Base-by-base conservation (phyloP, 108 stramenopile species). In the Bacterosira constricta region DNA sequence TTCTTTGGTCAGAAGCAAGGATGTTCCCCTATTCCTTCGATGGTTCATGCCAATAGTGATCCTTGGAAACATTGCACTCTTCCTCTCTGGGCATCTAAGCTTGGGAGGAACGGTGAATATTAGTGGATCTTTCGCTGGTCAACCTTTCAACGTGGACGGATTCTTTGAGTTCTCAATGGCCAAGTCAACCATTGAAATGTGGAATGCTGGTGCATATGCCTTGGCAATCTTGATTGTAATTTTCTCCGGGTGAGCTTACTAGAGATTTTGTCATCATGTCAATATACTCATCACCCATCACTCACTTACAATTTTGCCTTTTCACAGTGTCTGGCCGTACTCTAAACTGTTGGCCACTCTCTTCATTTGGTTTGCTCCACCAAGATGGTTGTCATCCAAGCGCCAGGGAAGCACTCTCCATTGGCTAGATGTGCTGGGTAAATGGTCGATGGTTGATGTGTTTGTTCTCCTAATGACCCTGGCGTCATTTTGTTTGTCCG, bases 311-410 rank as follows among this genome's bases (percentile, higher is more conserved):
- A 82, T 89, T 1, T 27, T 86, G 7, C 57, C 86, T 93, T 11
- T 90, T 90, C 61, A 79, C 83, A 89, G 92, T 9, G 79, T 90
- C 17, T 94, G 92, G 92, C 92, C 92, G 21, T 94, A 94, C 76
- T 83, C 87, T 12, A 94, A 94, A 44, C 87, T 81, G 50, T 34
- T 90, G 13, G 57, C 85, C 12, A 85, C 84, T 52, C 56, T 94
- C 2, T 63, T 76, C 20, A 38, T 90, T 26, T 94, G 92, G 92
- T 89, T 94, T 49, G 38, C 77, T 13, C 86, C 90, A 21, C 73
- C 90, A 5, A 63, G 50, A n/a, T 36, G 60, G 21, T 29, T 83
- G 9, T 80, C 88, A 6, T 82, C 71, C 11, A 45, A 83, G n/a
- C 69, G 77, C 13, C 67, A 89, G 20, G 90, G 88, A 13, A 73